phyloP scores from a whole-genome alignment of 202 grass and related monocot genomes.

The Eragrostis tef region DNA sequence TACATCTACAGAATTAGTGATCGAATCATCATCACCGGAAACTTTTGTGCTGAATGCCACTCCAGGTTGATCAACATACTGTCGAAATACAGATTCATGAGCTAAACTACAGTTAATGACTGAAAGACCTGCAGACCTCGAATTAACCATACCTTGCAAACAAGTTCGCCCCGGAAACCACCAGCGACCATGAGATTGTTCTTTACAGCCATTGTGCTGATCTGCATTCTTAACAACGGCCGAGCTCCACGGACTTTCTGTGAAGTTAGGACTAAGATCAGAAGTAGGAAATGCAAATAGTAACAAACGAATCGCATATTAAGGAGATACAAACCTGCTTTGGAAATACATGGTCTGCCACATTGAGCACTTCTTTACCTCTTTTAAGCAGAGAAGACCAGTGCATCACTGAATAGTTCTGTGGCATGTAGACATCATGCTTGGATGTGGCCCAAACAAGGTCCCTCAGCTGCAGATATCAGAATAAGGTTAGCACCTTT shows the following conservation, averaged over 20 bases:
- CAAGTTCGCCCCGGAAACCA: slow-evolving; percentile 78
- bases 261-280: slow-evolving; percentile 13
- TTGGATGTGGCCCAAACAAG: slow-evolving; percentile 84
- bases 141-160: slow-evolving; percentile 62
- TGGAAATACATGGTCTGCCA: slow-evolving; percentile 55
- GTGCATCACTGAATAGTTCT: slow-evolving; percentile 74
- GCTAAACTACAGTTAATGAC: not conserved
- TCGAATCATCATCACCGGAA: slow-evolving; percentile 55
- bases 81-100: slow-evolving; percentile 21
- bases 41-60: slow-evolving; percentile 66
- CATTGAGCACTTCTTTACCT: slow-evolving; percentile 64
- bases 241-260: slow-evolving; percentile 50
- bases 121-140: not conserved
- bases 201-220: slow-evolving; percentile 65
- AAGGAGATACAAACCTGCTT: slow-evolving; percentile 51
- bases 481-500: slow-evolving; percentile 36
- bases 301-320: not conserved
- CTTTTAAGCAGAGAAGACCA: slow-evolving; percentile 70
- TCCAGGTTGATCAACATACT: slow-evolving; percentile 64
- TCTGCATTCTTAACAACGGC: slow-evolving; percentile 64
- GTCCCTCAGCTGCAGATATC: slow-evolving; percentile 73
- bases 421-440: slow-evolving; percentile 79
- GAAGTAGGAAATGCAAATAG: not conserved
- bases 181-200: slow-evolving; percentile 65
- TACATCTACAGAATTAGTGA: slow-evolving; percentile 74